Evolutionary conservation across 352 stramenopile genomes (phyloP).

Genomic region (Thraustochytrium striatum): DNA sequence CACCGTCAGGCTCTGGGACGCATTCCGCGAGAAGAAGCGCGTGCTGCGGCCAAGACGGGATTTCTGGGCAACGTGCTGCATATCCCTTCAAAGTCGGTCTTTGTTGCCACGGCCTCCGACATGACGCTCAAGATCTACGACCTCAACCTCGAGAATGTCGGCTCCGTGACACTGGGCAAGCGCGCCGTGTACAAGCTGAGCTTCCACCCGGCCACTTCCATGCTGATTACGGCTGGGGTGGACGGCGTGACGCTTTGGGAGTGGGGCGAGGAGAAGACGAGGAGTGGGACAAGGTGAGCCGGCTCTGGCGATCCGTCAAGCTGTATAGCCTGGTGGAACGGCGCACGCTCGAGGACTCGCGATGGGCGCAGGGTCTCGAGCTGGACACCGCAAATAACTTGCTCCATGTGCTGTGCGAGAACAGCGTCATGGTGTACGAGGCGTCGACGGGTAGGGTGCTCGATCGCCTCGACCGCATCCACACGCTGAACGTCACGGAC

Average conservation of each 20-base stretch:
- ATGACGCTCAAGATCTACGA: conserved; percentile 33
- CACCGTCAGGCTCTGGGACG: background rate
- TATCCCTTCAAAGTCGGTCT: conserved; percentile 11
- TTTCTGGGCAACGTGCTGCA: conserved; percentile 11
- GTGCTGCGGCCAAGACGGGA: background rate
- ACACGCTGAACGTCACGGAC: conserved; percentile 25
- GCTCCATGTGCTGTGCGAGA: conserved; percentile 9
- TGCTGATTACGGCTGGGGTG: conserved; percentile 16
- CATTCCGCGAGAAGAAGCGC: background rate
- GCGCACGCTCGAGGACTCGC: background rate
- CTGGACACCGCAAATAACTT: background rate
- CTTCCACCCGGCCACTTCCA: background rate
- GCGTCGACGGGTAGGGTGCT: background rate
- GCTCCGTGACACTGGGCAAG: background rate
- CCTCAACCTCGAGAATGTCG: conserved; percentile 1
- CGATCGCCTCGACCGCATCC: background rate
- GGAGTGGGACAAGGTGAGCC: conserved; percentile 20
- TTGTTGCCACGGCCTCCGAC: conserved; percentile 5
- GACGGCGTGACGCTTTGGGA: conserved; percentile 25
- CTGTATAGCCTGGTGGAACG: background rate
- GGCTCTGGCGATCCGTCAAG: conserved; percentile 30
- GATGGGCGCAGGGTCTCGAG: conserved; percentile 1
- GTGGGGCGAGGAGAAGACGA: conserved; percentile 34
- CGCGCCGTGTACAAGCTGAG: conserved; percentile 25
- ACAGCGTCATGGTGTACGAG: background rate